These are phyloP conservation scores for Colletotrichum tropicale DNA, from an alignment of 2,329 filamentous ascomycete species.

Conservation along the genomic window DNA sequence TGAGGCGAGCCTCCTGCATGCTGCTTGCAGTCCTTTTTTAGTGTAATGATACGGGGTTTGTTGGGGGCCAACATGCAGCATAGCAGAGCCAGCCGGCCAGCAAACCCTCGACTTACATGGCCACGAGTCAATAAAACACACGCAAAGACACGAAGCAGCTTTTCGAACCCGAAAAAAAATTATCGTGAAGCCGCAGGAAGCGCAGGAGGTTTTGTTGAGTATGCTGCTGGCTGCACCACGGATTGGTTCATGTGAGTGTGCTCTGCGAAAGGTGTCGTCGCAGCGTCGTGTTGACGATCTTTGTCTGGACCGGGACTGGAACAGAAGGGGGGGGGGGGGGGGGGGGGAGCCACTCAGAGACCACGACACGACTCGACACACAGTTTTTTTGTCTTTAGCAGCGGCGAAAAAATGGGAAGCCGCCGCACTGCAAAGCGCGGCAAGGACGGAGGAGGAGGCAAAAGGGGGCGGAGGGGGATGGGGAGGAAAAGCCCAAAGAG, in stretches of 20 bases:
- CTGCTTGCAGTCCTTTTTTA: neutral
- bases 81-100: neutral
- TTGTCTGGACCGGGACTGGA: neutral
- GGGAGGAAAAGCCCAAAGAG: neutral
- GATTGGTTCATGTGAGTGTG: neutral
- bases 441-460: neutral
- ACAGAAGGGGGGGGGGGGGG: neutral
- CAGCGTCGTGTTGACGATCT: neutral
- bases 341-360: neutral
- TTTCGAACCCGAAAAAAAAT: neutral
- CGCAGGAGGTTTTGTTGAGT: neutral
- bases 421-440: neutral
- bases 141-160: neutral
- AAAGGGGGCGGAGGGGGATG: neutral
- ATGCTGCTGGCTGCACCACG: neutral
- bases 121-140: neutral
- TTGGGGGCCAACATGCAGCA: neutral
- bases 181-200: conserved; percentile 12
- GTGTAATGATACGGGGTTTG: neutral
- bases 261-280: neutral
- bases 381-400: neutral
- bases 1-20: conserved; percentile 14
- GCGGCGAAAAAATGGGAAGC: neutral
- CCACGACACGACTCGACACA: neutral
- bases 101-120: neutral